Conservation (phyloP, 805 yeast species). For the Metschnikowia noctiluminum region DNA sequence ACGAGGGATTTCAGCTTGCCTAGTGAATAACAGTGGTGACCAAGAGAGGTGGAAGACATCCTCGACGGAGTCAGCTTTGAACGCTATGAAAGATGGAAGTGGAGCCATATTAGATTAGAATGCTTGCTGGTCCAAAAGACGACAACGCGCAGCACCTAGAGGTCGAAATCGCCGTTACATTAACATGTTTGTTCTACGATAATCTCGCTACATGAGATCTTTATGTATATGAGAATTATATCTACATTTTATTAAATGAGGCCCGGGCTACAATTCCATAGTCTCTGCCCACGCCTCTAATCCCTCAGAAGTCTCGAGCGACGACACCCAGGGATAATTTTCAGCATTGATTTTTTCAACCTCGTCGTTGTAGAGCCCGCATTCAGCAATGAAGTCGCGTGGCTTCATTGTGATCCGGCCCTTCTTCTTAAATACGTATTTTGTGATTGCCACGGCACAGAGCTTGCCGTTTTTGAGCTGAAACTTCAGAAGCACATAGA, state of each 20-base stretch:
- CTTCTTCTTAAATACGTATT: slow-evolving; percentile 71
- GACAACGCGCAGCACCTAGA: too few relatives aligned
- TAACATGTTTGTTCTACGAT: too few relatives aligned
- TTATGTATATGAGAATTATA: too few relatives aligned
- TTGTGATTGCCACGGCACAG: slow-evolving; percentile 65
- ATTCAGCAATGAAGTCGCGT: slow-evolving; percentile 48
- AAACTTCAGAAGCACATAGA: slow-evolving; percentile 67
- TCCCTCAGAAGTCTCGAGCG: slow-evolving; percentile 33
- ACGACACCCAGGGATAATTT: slow-evolving; percentile 39
- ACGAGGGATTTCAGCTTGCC: slow-evolving; percentile 93
- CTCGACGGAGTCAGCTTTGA: too few relatives aligned
- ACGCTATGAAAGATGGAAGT: too few relatives aligned
- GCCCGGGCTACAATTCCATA: slow-evolving; percentile 1
- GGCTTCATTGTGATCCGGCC: slow-evolving; percentile 77
- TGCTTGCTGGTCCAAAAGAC: too few relatives aligned
- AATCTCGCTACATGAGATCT: too few relatives aligned
- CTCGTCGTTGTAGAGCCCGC: slow-evolving; percentile 55
- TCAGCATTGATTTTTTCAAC: slow-evolving; percentile 39
- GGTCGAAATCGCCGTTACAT: too few relatives aligned
- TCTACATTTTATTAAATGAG: neutral
- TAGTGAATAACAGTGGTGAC: too few relatives aligned
- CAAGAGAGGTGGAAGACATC: too few relatives aligned
- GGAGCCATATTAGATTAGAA: too few relatives aligned
- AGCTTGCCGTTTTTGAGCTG: slow-evolving; percentile 23
- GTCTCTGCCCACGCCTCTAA: slow-evolving; percentile 32